These are phyloP conservation scores for Brassica juncea DNA, from an alignment of 345 rosid genomes.

Conservation along the genomic window DNA sequence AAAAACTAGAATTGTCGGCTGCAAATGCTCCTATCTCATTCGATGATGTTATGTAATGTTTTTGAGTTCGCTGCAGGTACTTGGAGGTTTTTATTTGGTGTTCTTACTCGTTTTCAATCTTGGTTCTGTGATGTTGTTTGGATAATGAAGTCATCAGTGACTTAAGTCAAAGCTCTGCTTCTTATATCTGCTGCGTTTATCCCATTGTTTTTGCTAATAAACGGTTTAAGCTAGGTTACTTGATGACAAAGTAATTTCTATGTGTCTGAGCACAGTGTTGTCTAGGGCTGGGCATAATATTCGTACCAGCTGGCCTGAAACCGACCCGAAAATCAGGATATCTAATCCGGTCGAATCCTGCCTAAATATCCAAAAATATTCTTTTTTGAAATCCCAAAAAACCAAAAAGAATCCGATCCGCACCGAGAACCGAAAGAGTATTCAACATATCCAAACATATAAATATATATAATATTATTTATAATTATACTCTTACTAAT, in stretches of 20 bases:
- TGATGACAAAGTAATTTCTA: background rate
- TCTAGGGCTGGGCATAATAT: no score
- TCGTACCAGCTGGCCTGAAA: no score
- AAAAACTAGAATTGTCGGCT: background rate
- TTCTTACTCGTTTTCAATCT: background rate
- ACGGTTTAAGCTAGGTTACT: background rate
- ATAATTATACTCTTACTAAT: no score
- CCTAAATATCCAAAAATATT: no score
- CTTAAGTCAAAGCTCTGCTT: background rate
- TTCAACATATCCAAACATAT: no score
- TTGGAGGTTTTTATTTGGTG: background rate
- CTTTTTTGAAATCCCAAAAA: no score
- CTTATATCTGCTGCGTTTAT: background rate
- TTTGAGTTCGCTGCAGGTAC: background rate
- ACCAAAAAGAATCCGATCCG: no score
- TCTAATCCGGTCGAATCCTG: no score
- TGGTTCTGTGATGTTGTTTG: background rate
- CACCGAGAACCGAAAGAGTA: no score
- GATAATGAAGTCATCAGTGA: background rate
- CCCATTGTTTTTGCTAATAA: background rate
- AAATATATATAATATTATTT: no score
- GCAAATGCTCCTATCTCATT: conserved; percentile 27
- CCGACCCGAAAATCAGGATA: no score
- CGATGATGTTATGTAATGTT: background rate
- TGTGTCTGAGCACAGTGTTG: background rate